Base-by-base conservation (phyloP, 2,329 filamentous ascomycete species). In the Didymella segeticola region DNA sequence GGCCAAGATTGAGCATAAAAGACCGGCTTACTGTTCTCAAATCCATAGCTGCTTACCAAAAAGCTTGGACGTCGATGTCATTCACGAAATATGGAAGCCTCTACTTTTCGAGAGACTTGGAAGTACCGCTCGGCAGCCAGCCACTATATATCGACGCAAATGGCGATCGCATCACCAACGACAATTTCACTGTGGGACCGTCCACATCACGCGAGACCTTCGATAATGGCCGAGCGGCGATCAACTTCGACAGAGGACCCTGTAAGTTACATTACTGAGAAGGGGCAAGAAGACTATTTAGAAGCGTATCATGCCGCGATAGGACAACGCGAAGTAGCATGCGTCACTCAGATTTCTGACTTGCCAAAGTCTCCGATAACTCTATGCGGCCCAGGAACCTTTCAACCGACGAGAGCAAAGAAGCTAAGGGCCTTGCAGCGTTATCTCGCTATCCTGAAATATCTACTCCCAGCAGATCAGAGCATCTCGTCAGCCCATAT, bases 31-130 rank as follows among this genome's bases (percentile, higher is more conserved):
- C 47, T 31, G 22, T 72, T n/a, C 60, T 73, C 22, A 68, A 70
- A 46, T 30, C 53, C 17, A 65, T 76, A 29, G 63, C 61, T 30
- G 37, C 57, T 5, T 73, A 67, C 37, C 64, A 75, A 47, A 70
- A 69, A 55, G 34, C 53, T 12, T 73, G 68, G 66, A 70, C 61
- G n/a, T 66, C 60, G n/a, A 49, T 58, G 23, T 61, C 63, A 0
- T 76, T 77, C 36, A 42, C 45, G 22, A 62, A 56, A 15, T 68
- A 47, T 19, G 56, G 56, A 22, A 60, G 62, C 49, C 52, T 64
- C 46, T 64, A 62, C 49, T 61, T 60, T 55, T 50, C 60, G 15
- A 62, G 60, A 43, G 57, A 64, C 31, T 36, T 64, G 17, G 47
- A 20, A 26, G 26, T 9, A 23, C 33, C 37, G 14, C 19, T n/a